A percentile compares a stretch with the other conserved stretches of the same genome.
These are phyloP conservation scores for Euphorbia schlechtendalii DNA, from an alignment of 441 rosid genomes.

Conservation along the genomic window DNA sequence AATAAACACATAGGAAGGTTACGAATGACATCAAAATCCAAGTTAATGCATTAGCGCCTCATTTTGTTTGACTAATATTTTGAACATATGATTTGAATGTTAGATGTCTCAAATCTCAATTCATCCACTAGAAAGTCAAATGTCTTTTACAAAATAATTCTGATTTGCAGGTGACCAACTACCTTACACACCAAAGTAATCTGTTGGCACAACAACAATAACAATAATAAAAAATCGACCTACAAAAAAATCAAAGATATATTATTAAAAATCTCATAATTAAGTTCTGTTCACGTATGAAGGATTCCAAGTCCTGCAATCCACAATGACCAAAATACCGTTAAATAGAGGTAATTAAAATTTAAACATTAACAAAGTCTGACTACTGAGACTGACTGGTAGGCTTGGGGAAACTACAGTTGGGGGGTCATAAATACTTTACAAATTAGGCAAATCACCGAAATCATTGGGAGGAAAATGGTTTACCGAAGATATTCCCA, in stretches of 20 bases:
- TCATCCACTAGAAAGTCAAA: slow-evolving; percentile 18
- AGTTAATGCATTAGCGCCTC: too few species aligned
- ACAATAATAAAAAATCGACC: background rate
- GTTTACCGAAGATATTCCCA: slow-evolving; percentile 16
- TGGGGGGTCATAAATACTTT: slow-evolving; percentile 10
- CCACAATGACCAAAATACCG: slow-evolving; percentile 15
- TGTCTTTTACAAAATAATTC: background rate
- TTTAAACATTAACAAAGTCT: background rate
- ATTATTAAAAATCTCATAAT: background rate
- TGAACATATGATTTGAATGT: slow-evolving; percentile 24
- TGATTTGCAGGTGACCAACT: slow-evolving; percentile 21
- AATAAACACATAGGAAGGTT: too few species aligned
- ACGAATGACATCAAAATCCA: too few species aligned
- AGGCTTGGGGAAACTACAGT: slow-evolving; percentile 22
- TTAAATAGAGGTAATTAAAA: background rate
- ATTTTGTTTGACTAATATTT: too few species aligned
- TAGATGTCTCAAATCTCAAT: slow-evolving; percentile 18
- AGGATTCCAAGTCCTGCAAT: background rate
- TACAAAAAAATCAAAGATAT: too few species aligned
- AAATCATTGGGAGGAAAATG: slow-evolving; percentile 25
- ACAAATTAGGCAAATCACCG: background rate
- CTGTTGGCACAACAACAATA: slow-evolving; percentile 10
- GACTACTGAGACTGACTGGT: slow-evolving; percentile 35
- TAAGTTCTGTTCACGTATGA: background rate
- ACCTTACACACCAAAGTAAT: slow-evolving; percentile 13